Percentiles rank a stretch among this genome's conserved stretches.
Conservation (phyloP, 2,329 filamentous ascomycete genomes). For the Scortechinia acanthostroma region DNA sequence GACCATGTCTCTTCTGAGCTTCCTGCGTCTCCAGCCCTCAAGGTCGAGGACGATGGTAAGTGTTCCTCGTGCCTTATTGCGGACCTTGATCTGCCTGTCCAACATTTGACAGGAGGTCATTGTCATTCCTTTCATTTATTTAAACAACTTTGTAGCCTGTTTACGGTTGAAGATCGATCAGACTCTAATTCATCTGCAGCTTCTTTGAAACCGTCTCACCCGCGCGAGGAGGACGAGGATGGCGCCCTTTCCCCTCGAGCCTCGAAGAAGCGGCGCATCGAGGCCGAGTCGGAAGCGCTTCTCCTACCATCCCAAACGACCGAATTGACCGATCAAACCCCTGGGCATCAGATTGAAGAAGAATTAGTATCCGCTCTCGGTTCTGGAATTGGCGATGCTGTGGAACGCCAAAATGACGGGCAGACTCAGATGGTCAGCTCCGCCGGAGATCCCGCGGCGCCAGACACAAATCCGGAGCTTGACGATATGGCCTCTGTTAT, state of each 20-base stretch:
- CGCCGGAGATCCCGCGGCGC: not conserved
- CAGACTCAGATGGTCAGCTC: not conserved
- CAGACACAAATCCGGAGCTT: slow-evolving; percentile 5
- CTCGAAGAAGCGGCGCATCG: slow-evolving; percentile 27
- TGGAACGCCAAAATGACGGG: slow-evolving; percentile 8
- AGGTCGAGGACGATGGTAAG: slow-evolving; percentile 9
- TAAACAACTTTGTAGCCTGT: too few species aligned
- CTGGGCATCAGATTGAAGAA: slow-evolving; percentile 22
- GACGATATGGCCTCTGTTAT: slow-evolving; percentile 22
- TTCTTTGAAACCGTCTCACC: not conserved
- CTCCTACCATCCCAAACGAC: slow-evolving; percentile 6
- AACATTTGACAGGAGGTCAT: too few species aligned
- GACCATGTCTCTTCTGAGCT: slow-evolving; percentile 14
- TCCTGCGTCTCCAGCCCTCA: slow-evolving; percentile 5
- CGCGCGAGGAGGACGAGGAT: slow-evolving; percentile 14
- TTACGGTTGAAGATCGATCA: too few species aligned
- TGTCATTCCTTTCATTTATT: too few species aligned
- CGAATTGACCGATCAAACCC: slow-evolving; percentile 10
- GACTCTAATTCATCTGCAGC: too few species aligned
- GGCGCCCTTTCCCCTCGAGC: slow-evolving; percentile 18
- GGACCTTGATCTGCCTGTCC: too few species aligned
- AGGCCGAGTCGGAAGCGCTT: slow-evolving; percentile 12
- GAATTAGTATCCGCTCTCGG: slow-evolving; percentile 23
- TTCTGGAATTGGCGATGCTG: slow-evolving; percentile 14
- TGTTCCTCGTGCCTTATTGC: not conserved